Percentiles rank a stretch among this genome's conserved stretches.
Evolutionary conservation across 768 basidiomycete species (phyloP).

Genomic region (Guyanaporus albipodus): DNA sequence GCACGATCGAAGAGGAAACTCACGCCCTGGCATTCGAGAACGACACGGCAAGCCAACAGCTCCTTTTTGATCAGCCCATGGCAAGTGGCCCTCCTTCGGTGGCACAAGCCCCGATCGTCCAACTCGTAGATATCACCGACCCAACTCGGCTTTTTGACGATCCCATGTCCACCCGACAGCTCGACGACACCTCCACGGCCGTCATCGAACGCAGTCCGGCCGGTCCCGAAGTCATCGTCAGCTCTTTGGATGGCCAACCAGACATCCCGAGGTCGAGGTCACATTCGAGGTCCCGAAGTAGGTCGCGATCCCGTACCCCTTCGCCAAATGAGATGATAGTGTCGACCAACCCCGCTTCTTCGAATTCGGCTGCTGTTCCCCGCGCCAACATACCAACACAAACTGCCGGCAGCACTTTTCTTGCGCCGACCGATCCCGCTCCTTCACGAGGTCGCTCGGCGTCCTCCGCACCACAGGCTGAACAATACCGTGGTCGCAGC

Average conservation of each 20-base stretch:
- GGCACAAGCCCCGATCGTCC: neutral
- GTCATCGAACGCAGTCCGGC: conserved; percentile 3
- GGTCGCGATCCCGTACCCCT: conserved; percentile 44
- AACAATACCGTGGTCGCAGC: conserved; percentile 48
- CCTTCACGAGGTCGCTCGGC: conserved; percentile 26
- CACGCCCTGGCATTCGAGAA: conserved; percentile 19
- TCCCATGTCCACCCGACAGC: conserved; percentile 10
- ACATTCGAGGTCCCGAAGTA: conserved; percentile 32
- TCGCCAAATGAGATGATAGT: conserved; percentile 33
- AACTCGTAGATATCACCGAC: conserved; percentile 10
- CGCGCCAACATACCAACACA: conserved; percentile 10
- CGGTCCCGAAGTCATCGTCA: conserved; percentile 35
- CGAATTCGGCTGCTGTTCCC: conserved; percentile 9
- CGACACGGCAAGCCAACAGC: conserved; percentile 9
- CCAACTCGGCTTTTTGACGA: conserved; percentile 19
- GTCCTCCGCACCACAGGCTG: conserved; percentile 34
- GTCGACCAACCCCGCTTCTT: conserved; percentile 10
- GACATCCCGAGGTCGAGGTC: conserved; percentile 33
- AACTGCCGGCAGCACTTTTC: conserved; percentile 20
- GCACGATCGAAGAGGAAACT: conserved; percentile 18
- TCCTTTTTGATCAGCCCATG: conserved; percentile 10
- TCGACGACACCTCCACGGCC: conserved; percentile 17
- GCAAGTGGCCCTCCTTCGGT: conserved; percentile 8
- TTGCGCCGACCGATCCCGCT: conserved; percentile 24
- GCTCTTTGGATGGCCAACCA: conserved; percentile 31